Base-by-base conservation (phyloP, 139 green algal genomes). In the Volvox reticuliferus region DNA sequence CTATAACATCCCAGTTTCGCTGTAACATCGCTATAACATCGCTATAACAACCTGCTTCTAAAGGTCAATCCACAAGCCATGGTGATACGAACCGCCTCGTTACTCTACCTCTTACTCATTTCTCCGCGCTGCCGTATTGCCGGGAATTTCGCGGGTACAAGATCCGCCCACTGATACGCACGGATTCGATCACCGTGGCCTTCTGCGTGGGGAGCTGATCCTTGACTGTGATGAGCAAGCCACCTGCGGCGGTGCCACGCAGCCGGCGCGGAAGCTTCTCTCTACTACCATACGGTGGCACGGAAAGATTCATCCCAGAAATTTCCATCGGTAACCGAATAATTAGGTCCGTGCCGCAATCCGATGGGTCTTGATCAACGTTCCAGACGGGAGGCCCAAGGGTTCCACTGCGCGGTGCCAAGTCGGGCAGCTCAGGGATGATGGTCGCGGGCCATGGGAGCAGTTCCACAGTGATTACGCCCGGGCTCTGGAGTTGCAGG, bases 361-460 rank as follows among this genome's bases (percentile, higher is more conserved):
- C 13, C 0, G 85, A 63, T 16, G 26, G 65, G 71, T 89, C 85
- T 0, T 24, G 35, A 37, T 44, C 19, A 3, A 55, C n/a, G 44
- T 71, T 17, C 69, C 71, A 89, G 16, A 89, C 69, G 28, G 85
- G 44, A 20, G 12, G 1, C 19, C 85, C 85, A 21, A 82, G n/a
- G 28, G 69, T 75, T 30, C 85, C 85, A 14, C 12, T 16, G 44
- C 12, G 6, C 30, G 85, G 85, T 55, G 12, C 21, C 44, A 89
- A 37, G 28, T 37, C 71, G 68, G 84, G 84, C 85, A 89, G 85
- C 44, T 73, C 69, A 20, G 85, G 85, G 44, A 89, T 82, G 26
- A 50, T 28, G 0, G 71, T 61, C n/a, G 85, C 85, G 68, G 85
- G 85, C 85, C 85, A 89, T 12, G 85, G 85, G 69, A 89, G 44